Base-by-base conservation (phyloP, 2,329 filamentous ascomycete genomes). In the Pleomassaria siparia region DNA sequence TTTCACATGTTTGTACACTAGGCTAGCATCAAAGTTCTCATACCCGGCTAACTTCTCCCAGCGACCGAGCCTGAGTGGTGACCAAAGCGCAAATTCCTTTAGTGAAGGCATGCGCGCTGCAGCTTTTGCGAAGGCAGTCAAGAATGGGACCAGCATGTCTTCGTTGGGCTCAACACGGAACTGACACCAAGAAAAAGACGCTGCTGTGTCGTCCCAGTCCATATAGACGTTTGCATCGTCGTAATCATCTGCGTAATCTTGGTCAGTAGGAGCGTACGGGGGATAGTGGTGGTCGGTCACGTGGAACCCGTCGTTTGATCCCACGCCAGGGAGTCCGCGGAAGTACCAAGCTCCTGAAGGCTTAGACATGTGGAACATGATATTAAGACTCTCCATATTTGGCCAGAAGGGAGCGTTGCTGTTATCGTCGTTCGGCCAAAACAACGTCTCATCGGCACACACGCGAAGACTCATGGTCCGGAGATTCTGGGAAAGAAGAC, bases 321-420 rank as follows among this genome's bases (percentile, higher is more conserved):
- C 40, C 1, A 52, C 47, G 46, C 43, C 30, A 11, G 51, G 53
- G 15, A 52, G 57, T 9, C 55, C 55, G 26, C 51, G 5, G 18
- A 60, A 57, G 30, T 59, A 62, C 55, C 53, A 59, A 9, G 2
- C 3, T 1, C 59, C 57, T 2, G 51, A 56, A 2, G 57, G 54
- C 9, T 22, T 44, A 4, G 29, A 40, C 16, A 50, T 44, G 30
- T 56, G 49, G 41, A 60, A 59, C 36, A 46, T 39, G 28, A 59
- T 41, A 10, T n/a, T 15, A 7, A 62, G 35, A 15, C 37, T 46
- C 35, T 58, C 44, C 7, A 62, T 47, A 35, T 56, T 50, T 15
- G 55, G 55, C 52, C 57, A 60, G 12, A 25, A 16, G 20, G 54
- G 49, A 12, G 39, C 40, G 4, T 20, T 33, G 15, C 22, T 40